Evolutionary conservation across 768 basidiomycete species (phyloP).

Genomic region (Termitomyces sp.): DNA sequence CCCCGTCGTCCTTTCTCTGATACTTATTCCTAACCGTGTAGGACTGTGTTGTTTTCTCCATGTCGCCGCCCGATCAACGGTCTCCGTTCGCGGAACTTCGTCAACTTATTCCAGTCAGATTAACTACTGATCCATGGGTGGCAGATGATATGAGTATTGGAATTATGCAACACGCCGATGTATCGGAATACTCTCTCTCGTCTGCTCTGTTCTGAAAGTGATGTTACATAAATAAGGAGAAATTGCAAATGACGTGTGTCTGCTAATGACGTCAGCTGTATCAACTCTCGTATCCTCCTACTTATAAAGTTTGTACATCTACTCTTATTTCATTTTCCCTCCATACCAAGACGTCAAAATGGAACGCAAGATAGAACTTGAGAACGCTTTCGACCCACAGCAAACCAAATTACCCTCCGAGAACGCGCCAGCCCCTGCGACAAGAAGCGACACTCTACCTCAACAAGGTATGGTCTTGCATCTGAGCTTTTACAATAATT

Average conservation of each 20-base stretch:
- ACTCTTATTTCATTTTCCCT: neutral
- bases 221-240: neutral
- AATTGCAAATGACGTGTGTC: slow-evolving; percentile 1
- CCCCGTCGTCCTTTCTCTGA: neutral
- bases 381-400: slow-evolving; percentile 4
- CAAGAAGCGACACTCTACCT: slow-evolving; percentile 21
- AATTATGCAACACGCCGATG: neutral
- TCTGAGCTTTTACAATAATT: neutral
- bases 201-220: neutral
- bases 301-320: neutral
- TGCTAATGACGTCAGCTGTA: slow-evolving; percentile 8
- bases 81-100: slow-evolving; percentile 57
- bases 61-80: slow-evolving; percentile 52
- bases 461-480: slow-evolving; percentile 31
- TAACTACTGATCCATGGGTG: slow-evolving; percentile 60
- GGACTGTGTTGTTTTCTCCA: slow-evolving; percentile 63
- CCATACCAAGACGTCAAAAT: neutral
- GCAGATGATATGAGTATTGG: slow-evolving; percentile 33
- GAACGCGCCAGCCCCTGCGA: slow-evolving; percentile 20
- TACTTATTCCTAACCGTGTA: slow-evolving; percentile 18
- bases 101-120: slow-evolving; percentile 54
- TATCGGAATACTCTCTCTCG: slow-evolving; percentile 11
- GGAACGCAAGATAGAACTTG: neutral
- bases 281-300: neutral
- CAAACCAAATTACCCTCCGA: slow-evolving; percentile 20